Evolutionary conservation across 169 alveolate genomes (phyloP).

Genomic region (Plasmodium fragile): DNA sequence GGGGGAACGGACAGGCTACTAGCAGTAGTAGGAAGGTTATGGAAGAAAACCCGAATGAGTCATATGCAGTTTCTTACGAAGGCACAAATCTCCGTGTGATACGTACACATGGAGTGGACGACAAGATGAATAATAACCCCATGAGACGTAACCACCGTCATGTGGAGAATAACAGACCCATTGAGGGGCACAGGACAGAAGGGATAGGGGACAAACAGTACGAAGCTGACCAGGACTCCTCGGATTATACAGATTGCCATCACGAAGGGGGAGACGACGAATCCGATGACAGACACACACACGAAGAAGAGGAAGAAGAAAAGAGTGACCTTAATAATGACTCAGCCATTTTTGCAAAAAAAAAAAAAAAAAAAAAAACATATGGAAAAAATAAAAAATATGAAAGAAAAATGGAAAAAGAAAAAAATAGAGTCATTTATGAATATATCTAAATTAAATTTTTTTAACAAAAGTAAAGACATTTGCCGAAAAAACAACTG

Average conservation of each 20-base stretch:
- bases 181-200: neutral
- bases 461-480: conserved; percentile 21
- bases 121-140: neutral
- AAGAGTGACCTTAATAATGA: neutral
- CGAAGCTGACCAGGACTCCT: neutral
- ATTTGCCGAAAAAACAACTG: conserved; percentile 8
- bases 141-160: neutral
- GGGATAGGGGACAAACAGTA: neutral
- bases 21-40: neutral
- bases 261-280: neutral
- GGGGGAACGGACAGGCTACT: neutral
- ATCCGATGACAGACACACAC: conserved; percentile 1
- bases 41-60: conserved; percentile 10
- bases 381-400: conserved; percentile 24
- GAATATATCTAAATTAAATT: conserved; percentile 28
- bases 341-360: neutral
- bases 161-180: neutral
- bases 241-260: neutral
- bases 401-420: conserved; percentile 44
- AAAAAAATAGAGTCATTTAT: conserved; percentile 32
- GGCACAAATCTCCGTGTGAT: neutral
- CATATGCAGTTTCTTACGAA: neutral
- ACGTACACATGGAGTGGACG: neutral
- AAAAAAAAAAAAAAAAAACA: conserved; percentile 2
- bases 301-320: neutral